Evolutionary conservation across 1,284 basidiomycete species (phyloP).

Genomic region (Melampsora larici-populina): DNA sequence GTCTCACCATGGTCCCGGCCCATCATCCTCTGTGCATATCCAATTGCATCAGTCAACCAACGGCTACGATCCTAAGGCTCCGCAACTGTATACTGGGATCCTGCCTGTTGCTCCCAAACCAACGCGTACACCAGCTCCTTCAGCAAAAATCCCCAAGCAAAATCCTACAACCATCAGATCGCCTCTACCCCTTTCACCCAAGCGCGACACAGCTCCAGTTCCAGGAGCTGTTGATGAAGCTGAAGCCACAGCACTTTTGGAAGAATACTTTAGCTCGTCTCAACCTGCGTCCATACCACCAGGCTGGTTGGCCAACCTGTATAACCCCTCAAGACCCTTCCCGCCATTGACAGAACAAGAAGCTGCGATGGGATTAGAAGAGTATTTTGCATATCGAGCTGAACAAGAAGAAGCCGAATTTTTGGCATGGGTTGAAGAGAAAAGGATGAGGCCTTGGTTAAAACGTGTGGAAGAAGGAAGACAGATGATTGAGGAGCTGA

Average conservation of each 20-base stretch:
- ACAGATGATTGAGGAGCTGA: neutral
- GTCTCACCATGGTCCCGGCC: neutral
- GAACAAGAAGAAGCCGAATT: slow-evolving; percentile 30
- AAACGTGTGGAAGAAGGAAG: slow-evolving; percentile 1
- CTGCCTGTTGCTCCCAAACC: slow-evolving; percentile 15
- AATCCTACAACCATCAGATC: neutral
- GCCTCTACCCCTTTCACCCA: neutral
- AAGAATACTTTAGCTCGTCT: slow-evolving; percentile 14
- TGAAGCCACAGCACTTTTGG: neutral
- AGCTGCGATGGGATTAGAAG: slow-evolving; percentile 16
- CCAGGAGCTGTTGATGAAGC: neutral
- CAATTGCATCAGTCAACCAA: neutral
- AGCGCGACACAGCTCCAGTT: neutral
- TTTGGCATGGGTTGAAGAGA: slow-evolving; percentile 20
- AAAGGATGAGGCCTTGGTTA: slow-evolving; percentile 26
- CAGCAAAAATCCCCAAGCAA: neutral
- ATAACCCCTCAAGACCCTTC: slow-evolving; percentile 26
- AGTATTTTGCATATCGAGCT: slow-evolving; percentile 29
- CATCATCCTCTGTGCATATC: neutral
- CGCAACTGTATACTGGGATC: slow-evolving; percentile 11
- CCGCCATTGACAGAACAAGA: slow-evolving; percentile 33
- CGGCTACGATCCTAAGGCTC: slow-evolving; percentile 25
- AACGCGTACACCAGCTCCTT: neutral
- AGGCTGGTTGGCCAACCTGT: slow-evolving; percentile 26
- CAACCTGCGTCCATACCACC: neutral